Evolutionary conservation across 1,284 basidiomycete species (phyloP).

Genomic region (Pyrrhoderma lamaoense): DNA sequence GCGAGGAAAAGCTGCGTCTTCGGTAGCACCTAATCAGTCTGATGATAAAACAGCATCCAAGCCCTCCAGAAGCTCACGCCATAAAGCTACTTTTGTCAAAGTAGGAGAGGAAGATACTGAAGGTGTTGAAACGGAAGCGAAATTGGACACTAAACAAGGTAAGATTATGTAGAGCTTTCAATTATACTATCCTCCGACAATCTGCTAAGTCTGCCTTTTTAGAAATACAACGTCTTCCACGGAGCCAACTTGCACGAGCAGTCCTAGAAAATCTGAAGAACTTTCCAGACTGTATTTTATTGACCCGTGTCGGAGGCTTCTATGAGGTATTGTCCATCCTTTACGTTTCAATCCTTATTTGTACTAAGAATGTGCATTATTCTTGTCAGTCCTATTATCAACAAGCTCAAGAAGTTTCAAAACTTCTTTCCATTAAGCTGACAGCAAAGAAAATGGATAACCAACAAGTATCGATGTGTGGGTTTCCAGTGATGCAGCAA

Average conservation of each 20-base stretch:
- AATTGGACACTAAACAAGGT: too few relatives aligned
- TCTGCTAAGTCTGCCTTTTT: too few relatives aligned
- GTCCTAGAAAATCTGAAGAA: slow-evolving; percentile 65
- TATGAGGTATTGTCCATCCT: slow-evolving; percentile 62
- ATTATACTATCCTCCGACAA: too few relatives aligned
- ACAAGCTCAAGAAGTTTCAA: slow-evolving; percentile 75
- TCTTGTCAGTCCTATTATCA: slow-evolving; percentile 80
- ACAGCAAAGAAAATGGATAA: slow-evolving; percentile 68
- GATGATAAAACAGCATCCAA: too few relatives aligned
- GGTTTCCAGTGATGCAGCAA: slow-evolving; percentile 82
- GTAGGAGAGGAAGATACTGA: not conserved
- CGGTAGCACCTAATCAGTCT: too few relatives aligned
- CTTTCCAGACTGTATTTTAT: slow-evolving; percentile 83
- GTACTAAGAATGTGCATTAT: not conserved
- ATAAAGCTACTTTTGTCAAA: too few relatives aligned
- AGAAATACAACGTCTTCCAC: slow-evolving; percentile 27
- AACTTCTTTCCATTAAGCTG: slow-evolving; percentile 75
- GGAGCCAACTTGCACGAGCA: slow-evolving; percentile 55
- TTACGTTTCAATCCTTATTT: not conserved
- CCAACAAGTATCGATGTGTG: slow-evolving; percentile 70
- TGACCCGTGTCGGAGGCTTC: slow-evolving; percentile 90
- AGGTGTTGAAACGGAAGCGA: not conserved
- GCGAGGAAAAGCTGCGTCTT: too few relatives aligned
- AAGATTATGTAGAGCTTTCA: too few relatives aligned
- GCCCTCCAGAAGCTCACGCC: not conserved